Evolutionary conservation across 331 rosid genomes (phyloP).

Genomic region (Malus hybrid): DNA sequence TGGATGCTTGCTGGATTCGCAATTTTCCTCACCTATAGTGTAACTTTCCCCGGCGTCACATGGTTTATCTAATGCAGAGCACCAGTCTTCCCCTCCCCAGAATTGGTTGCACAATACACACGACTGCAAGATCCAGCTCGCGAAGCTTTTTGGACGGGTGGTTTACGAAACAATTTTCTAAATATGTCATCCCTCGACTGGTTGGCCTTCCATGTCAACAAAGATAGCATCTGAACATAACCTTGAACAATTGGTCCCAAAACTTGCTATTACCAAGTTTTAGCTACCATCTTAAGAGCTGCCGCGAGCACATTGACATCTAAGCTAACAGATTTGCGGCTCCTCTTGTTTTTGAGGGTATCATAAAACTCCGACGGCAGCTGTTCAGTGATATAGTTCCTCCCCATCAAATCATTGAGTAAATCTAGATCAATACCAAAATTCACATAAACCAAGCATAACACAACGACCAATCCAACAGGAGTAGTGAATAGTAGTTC

Average conservation of each 20-base stretch:
- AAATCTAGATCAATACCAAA: conserved; percentile 9
- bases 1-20: no score
- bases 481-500: conserved; percentile 24
- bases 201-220: conserved; percentile 15
- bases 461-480: conserved; percentile 28
- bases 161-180: conserved; percentile 16
- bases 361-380: conserved; percentile 32
- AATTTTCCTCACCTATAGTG: no score
- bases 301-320: conserved; percentile 26
- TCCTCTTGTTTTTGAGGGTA: conserved; percentile 10
- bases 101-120: no score
- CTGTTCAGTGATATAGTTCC: conserved; percentile 2
- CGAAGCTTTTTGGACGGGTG: neutral
- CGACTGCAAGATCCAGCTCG: no score
- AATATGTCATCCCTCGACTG: conserved; percentile 9
- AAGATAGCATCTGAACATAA: conserved; percentile 6
- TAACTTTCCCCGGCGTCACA: no score
- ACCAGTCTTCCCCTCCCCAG: no score
- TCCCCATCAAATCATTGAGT: conserved; percentile 16
- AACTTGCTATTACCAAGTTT: conserved; percentile 44
- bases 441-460: conserved; percentile 43
- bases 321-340: neutral
- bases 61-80: no score
- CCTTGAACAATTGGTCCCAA: conserved; percentile 3
- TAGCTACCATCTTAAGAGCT: conserved; percentile 39